These are phyloP conservation scores for Taphrina sp. DNA, from an alignment of 1,139 yeast genomes.

Conservation along the genomic window DNA sequence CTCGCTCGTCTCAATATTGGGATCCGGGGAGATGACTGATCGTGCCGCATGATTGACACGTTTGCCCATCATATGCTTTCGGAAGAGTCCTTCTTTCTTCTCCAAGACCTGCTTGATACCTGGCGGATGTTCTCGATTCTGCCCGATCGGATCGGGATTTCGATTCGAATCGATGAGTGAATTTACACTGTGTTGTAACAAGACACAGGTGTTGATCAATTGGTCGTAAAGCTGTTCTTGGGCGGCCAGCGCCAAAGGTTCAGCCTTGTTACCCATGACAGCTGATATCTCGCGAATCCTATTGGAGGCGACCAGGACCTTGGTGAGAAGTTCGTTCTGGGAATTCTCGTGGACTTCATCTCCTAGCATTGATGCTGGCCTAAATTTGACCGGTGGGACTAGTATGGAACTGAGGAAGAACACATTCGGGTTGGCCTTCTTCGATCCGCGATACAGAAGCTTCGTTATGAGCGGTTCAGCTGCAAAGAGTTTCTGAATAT, in stretches of 20 bases:
- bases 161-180: constrained; percentile 90
- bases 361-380: constrained; percentile 95
- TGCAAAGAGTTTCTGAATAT: constrained; percentile 53
- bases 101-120: constrained; percentile 98
- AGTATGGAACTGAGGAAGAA: constrained; percentile 83
- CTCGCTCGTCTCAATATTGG: constrained; percentile 94
- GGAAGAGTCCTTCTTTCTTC: constrained; percentile 96
- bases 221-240: constrained; percentile 64
- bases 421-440: constrained; percentile 62
- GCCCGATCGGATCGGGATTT: constrained; percentile 62
- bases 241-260: constrained; percentile 65
- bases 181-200: constrained; percentile 91
- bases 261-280: constrained; percentile 41
- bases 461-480: constrained; percentile 65
- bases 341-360: constrained; percentile 94
- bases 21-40: constrained; percentile 98
- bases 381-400: constrained; percentile 95
- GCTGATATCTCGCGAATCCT: constrained; percentile 78
- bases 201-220: constrained; percentile 91
- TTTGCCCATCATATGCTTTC: constrained; percentile 99
- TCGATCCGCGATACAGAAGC: constrained; percentile 41
- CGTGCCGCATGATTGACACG: constrained; percentile 99
- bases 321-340: constrained; percentile 82
- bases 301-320: constrained; percentile 73
- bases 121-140: constrained; percentile 72